These are phyloP conservation scores for Gossypium anomalum DNA, from an alignment of 345 rosid species.

Conservation along the genomic window DNA sequence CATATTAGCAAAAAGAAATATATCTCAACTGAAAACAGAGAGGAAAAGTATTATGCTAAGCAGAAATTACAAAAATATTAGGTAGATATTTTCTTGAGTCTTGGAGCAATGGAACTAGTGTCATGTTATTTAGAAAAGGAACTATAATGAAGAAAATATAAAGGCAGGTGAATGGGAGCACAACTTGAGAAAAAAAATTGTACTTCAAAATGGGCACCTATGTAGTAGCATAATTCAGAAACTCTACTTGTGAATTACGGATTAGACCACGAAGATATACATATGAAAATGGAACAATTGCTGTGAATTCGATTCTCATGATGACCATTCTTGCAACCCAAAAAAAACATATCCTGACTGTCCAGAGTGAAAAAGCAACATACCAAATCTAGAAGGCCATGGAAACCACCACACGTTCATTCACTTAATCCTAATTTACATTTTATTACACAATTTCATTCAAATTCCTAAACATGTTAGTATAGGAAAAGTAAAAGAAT, in stretches of 20 bases:
- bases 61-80: background rate
- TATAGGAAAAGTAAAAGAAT: too few species aligned
- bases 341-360: slow-evolving; percentile 98
- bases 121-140: background rate
- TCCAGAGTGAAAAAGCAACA: slow-evolving; percentile 27
- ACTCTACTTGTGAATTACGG: slow-evolving; percentile 76
- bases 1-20: too few species aligned
- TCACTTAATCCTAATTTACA: too few species aligned
- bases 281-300: slow-evolving; percentile 81
- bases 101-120: background rate
- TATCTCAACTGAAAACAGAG: too few species aligned
- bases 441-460: too few species aligned
- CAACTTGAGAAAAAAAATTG: background rate
- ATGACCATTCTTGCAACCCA: slow-evolving; percentile 99
- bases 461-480: too few species aligned
- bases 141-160: background rate
- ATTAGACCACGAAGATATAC: slow-evolving; percentile 92
- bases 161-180: background rate
- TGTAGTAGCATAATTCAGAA: background rate
- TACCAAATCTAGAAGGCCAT: too few species aligned
- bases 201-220: background rate
- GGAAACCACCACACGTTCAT: too few species aligned
- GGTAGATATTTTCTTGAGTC: background rate
- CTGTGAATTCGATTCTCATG: slow-evolving; percentile 98
- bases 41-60: too few species aligned